Evolutionary conservation across 129 eudicot species (phyloP), one percentile per base, ranked within the genome.

Genomic region (Logfia minima): DNA sequence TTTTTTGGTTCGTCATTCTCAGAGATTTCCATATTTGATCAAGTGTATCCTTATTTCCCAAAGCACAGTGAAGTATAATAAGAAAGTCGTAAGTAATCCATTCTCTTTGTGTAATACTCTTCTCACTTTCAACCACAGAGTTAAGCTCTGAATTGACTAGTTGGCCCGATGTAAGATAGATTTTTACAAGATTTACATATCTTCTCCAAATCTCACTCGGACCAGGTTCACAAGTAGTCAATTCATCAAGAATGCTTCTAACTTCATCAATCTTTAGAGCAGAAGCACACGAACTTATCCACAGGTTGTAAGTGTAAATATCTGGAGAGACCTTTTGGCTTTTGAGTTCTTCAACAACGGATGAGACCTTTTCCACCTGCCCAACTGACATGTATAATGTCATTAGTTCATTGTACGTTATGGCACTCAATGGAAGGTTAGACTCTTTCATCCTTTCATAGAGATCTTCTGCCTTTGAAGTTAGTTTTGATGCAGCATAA

Each of bases 331-430:
- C 87, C 13, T 89, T 86, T 28, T 80, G 89, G 75, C 66, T 60
- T 84, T 94, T 89, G 29, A 94, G 66, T 26, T 94, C 99, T 76
- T 86, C 77, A 66, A 94, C 82, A 41, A 94, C 85, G 59, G 77
- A 68, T 34, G 90, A 69, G 34, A 94, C 96, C 87, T 94, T 94
- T 80, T 94, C 99, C 53, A 86, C 87, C 77, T 91, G 85, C 41
- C 93, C 97, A 17, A 94, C 90, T 55, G 97, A 92, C 88, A 87
- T 89, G 76, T 87, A 94, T 70, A 94, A 79, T 62, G 99, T 91
- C 99, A 94, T 94, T 43, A 94, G 84, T 84, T 94, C 99, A 45
- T 94, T 94, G 84, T 89, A 94, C 35, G 97, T 89, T 76, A 94
- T 77, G 58, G 97, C 94, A 80, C 72, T 87, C 43, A 94, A 79